Percentiles rank a stretch among this genome's conserved stretches.
Evolutionary conservation across 2,329 filamentous ascomycete species (phyloP).

Genomic region (Ophioceras dolichostomum): DNA sequence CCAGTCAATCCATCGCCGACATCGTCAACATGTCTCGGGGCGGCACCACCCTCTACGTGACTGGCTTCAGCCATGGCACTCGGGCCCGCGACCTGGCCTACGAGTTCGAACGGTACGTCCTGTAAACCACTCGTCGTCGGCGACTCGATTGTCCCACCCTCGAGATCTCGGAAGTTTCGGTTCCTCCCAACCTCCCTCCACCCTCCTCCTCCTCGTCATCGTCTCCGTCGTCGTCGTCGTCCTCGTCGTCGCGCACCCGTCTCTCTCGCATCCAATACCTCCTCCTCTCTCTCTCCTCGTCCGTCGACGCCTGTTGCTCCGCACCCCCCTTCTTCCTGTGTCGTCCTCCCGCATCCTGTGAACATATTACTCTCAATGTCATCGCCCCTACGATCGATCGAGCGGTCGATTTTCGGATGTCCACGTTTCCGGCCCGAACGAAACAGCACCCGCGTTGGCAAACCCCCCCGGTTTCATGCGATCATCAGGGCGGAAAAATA

Average conservation of each 20-base stretch:
- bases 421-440: background rate
- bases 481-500: constrained; percentile 11
- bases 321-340: constrained; percentile 6
- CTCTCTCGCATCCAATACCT: constrained; percentile 2
- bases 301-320: background rate
- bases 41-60: constrained; percentile 93
- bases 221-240: constrained; percentile 4
- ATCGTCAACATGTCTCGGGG: constrained; percentile 67
- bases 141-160: constrained; percentile 31
- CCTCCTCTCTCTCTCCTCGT: constrained; percentile 2
- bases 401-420: constrained; percentile 23
- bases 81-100: constrained; percentile 98
- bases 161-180: constrained; percentile 26
- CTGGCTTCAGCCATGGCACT: constrained; percentile 97
- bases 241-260: constrained; percentile 3
- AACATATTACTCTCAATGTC: constrained; percentile 12
- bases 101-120: constrained; percentile 99
- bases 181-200: constrained; percentile 10
- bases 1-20: constrained; percentile 5
- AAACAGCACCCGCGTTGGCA: background rate
- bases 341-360: constrained; percentile 10
- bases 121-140: constrained; percentile 35
- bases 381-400: constrained; percentile 28
- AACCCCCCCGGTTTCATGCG: constrained; percentile 5
- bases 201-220: constrained; percentile 8